phyloP scores from a whole-genome alignment of 2,329 filamentous ascomycete species.

The Clarireedia sp. region DNA sequence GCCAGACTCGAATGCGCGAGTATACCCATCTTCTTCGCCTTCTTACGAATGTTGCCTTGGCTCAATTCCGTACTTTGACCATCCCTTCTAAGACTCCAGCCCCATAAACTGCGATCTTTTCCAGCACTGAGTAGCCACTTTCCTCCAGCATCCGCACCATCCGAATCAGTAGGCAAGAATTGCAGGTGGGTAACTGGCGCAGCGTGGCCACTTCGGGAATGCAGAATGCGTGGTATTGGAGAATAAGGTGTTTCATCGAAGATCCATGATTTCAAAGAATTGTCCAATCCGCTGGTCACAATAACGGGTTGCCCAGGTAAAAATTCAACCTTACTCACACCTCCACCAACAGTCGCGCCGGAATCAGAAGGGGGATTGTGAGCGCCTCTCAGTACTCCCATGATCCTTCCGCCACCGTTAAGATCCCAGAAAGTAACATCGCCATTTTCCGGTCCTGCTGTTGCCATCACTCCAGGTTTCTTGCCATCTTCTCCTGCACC shows the following conservation, averaged over 20 bases:
- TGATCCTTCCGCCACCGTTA: conserved; percentile 78
- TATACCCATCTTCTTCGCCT: conserved; percentile 80
- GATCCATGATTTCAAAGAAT: conserved; percentile 92
- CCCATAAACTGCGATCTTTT: conserved; percentile 87
- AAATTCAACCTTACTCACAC: conserved; percentile 84
- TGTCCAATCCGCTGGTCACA: conserved; percentile 84
- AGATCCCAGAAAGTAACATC: conserved; percentile 96
- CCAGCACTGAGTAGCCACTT: conserved; percentile 94
- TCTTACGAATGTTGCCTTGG: conserved; percentile 80
- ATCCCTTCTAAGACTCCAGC: conserved; percentile 88
- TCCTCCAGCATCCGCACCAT: conserved; percentile 78
- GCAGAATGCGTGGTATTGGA: conserved; percentile 74
- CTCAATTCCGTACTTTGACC: conserved; percentile 90
- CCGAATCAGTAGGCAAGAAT: conserved; percentile 82
- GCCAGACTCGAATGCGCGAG: conserved; percentile 48
- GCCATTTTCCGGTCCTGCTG: conserved; percentile 67
- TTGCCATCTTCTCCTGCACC: conserved; percentile 84
- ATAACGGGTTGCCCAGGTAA: conserved; percentile 82
- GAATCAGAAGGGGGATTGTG: conserved; percentile 62
- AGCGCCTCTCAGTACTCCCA: conserved; percentile 78
- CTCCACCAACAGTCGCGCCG: conserved; percentile 55
- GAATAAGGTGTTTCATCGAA: conserved; percentile 91
- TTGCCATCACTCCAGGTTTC: conserved; percentile 88
- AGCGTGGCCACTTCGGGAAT: conserved; percentile 81
- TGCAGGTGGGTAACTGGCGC: conserved; percentile 73